Evolutionary conservation across 495 filamentous ascomycete species (phyloP).

Genomic region (Penicillium diatomitis): DNA sequence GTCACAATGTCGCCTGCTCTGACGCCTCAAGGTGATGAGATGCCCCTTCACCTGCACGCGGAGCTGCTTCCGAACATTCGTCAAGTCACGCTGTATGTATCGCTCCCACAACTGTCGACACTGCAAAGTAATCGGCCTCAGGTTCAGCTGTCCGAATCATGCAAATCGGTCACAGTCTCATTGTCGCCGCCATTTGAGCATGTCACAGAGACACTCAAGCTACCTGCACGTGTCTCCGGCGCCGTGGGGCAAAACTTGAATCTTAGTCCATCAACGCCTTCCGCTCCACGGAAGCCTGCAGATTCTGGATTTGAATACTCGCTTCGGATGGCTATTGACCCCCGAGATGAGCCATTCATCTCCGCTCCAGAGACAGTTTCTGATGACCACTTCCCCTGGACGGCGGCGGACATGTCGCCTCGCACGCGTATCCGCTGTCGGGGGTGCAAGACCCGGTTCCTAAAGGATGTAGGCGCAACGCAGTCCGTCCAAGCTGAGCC

Average conservation of each 20-base stretch:
- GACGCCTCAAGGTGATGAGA: slow-evolving; percentile 1
- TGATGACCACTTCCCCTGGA: slow-evolving; percentile 57
- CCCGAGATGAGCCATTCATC: slow-evolving; percentile 17
- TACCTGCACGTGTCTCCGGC: slow-evolving; percentile 54
- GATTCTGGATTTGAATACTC: slow-evolving; percentile 30
- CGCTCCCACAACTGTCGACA: slow-evolving; percentile 43
- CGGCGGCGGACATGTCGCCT: slow-evolving; percentile 50
- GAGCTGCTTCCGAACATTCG: slow-evolving; percentile 84
- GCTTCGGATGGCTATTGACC: slow-evolving; percentile 61
- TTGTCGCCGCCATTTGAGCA: slow-evolving; percentile 36
- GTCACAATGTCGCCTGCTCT: slow-evolving; percentile 1
- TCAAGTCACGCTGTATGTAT: slow-evolving; percentile 67
- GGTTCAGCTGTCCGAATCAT: slow-evolving; percentile 31
- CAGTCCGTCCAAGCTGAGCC: neutral
- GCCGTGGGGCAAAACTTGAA: slow-evolving; percentile 17
- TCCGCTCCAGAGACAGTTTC: no score
- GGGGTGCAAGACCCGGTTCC: slow-evolving; percentile 37
- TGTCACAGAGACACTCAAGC: slow-evolving; percentile 43
- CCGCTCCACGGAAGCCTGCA: neutral
- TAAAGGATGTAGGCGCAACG: slow-evolving; percentile 7
- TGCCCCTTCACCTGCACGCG: slow-evolving; percentile 55
- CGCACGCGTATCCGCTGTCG: slow-evolving; percentile 54
- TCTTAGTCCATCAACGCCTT: neutral
- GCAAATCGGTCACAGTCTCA: slow-evolving; percentile 30
- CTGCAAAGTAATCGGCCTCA: slow-evolving; percentile 19